Percentiles rank a stretch among this genome's conserved stretches.
Evolutionary conservation across 345 rosid genomes (phyloP).

Genomic region (Euphorbia peplus): DNA sequence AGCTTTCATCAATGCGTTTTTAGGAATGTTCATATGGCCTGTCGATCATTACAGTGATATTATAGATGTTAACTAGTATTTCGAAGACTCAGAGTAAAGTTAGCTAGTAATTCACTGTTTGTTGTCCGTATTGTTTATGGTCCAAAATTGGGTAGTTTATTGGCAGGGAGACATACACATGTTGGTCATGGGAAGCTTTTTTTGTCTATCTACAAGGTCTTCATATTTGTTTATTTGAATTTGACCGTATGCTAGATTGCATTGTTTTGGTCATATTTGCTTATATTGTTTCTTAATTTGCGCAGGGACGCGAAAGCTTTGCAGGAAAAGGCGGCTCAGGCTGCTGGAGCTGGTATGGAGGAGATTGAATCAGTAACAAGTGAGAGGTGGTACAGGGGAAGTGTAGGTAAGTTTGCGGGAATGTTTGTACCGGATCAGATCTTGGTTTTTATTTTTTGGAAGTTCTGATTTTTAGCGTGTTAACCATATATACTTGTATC

Average conservation of each 20-base stretch:
- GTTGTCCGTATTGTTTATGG: too few species aligned
- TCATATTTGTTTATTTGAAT: neutral
- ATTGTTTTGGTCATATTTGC: neutral
- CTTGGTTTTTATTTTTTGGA: slow-evolving; percentile 7
- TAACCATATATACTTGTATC: slow-evolving; percentile 13
- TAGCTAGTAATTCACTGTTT: too few species aligned
- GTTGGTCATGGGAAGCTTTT: too few species aligned
- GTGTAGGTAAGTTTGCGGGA: neutral
- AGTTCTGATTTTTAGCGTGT: slow-evolving; percentile 18
- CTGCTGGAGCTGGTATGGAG: slow-evolving; percentile 11
- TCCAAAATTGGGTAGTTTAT: too few species aligned
- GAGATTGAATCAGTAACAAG: slow-evolving; percentile 15
- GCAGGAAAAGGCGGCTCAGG: slow-evolving; percentile 42
- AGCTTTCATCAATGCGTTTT: too few species aligned
- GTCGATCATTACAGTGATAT: too few species aligned
- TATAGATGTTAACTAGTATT: too few species aligned
- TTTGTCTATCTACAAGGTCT: too few species aligned
- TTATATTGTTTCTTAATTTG: neutral
- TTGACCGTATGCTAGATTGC: too few species aligned
- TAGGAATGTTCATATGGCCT: too few species aligned
- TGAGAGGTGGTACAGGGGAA: neutral
- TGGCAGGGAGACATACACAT: too few species aligned
- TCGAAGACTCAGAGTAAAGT: too few species aligned
- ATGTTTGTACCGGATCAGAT: slow-evolving; percentile 12
- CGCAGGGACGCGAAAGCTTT: slow-evolving; percentile 44